Evolutionary conservation across 495 filamentous ascomycete genomes (phyloP), one percentile per base, ranked within the genome.

Genomic region (Xylaria sp.): DNA sequence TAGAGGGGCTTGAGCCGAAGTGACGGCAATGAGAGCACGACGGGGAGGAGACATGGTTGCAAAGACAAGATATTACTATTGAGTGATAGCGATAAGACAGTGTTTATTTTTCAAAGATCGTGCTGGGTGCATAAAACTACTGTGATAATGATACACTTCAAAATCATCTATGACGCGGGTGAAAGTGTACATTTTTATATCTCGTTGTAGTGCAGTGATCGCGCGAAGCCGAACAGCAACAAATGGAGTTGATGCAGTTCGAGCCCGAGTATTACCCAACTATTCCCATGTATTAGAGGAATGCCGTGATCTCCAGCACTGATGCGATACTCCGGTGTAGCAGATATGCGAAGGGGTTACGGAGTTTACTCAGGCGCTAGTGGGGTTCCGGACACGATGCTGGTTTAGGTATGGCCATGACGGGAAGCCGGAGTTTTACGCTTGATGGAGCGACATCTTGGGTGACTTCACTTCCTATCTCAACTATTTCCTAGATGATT

Each of bases 1-100:
- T 55, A 85, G 82, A 3, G 79, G 63, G 48, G 83, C 83, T 29
- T 79, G 75, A 59, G 84, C 83, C 7, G 83, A 86, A 62, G 83
- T 85, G 52, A 86, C 71, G 61, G 80, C 72, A 64, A 87, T 87
- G 67, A 86, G 73, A 57, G 83, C 83, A 70, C 77, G 77, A 68
- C 82, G 84, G 48, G 79, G 72, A 15, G 80, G 83, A 67, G 77
- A 50, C 82, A 84, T 84, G 43, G 21, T 24, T 43, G 37, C 12
- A 43, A 15, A 41, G 12, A 24, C 29, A 5, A 11, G 35, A 43
- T 41, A 31, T 14, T 43, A 61, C 11, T 43, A 21, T 15, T 33
- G 33, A 37, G n/a, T 26, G 35, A 61, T 41, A 41, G 35, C 11
- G 35, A 40, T 26, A 19, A 21, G 55, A 59, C 3, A 9, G 40